A percentile compares a stretch with the other conserved stretches of the same genome.
phyloP scores from a whole-genome alignment of 768 basidiomycete species.

The Lyophyllum decastes region DNA sequence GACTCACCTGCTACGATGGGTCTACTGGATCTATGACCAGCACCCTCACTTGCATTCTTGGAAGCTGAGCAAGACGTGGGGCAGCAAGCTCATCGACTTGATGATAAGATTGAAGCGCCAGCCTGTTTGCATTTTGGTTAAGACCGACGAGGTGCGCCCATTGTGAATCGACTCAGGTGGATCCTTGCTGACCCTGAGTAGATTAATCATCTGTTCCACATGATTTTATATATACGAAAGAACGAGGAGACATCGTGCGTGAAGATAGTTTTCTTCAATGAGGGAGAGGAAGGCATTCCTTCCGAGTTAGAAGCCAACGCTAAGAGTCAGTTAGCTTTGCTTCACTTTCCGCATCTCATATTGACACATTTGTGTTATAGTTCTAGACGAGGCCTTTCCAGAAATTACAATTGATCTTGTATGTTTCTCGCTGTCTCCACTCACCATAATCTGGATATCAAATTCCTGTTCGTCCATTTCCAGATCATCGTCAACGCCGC shows the following conservation, averaged over 20 bases:
- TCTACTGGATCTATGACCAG: slow-evolving; percentile 69
- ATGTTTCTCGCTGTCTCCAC: slow-evolving; percentile 12
- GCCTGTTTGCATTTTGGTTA: slow-evolving; percentile 61
- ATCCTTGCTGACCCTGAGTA: slow-evolving; percentile 20
- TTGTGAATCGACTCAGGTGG: not conserved
- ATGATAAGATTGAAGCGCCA: slow-evolving; percentile 52
- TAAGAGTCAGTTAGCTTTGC: slow-evolving; percentile 39
- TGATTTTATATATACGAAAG: slow-evolving; percentile 62
- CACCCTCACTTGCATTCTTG: slow-evolving; percentile 46
- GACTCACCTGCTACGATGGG: slow-evolving; percentile 48
- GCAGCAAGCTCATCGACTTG: slow-evolving; percentile 37
- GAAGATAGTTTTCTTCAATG: slow-evolving; percentile 69
- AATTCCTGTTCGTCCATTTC: not conserved
- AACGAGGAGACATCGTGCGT: slow-evolving; percentile 74
- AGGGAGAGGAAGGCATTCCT: slow-evolving; percentile 53
- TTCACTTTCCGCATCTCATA: not conserved
- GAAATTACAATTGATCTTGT: slow-evolving; percentile 65
- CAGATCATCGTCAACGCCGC: slow-evolving; percentile 47
- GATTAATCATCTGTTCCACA: slow-evolving; percentile 68
- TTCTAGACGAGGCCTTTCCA: slow-evolving; percentile 66
- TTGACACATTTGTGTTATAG: slow-evolving; percentile 21
- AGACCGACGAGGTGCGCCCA: slow-evolving; percentile 60
- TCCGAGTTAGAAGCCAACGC: slow-evolving; percentile 75
- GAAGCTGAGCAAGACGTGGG: slow-evolving; percentile 41
- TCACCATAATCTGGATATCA: not conserved